A percentile compares a stretch with the other conserved stretches of the same genome.
phyloP scores from a whole-genome alignment of 2,329 filamentous ascomycete genomes.

The Dothidotthia symphoricarpi region DNA sequence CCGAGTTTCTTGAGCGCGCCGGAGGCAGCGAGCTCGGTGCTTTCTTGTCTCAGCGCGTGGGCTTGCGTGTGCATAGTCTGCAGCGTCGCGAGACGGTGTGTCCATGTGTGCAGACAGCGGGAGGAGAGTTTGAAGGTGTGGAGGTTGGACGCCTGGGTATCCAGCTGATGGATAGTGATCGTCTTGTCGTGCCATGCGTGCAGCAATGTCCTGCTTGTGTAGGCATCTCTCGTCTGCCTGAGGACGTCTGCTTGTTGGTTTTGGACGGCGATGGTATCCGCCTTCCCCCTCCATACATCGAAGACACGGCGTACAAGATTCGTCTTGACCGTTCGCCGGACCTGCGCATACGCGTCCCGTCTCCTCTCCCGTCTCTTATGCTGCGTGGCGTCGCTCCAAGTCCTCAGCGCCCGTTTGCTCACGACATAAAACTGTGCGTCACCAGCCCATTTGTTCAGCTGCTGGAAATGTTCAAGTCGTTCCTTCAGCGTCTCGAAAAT shows the following conservation, averaged over 20 bases:
- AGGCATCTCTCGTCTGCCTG: constrained; percentile 19
- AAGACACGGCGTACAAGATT: constrained; percentile 49
- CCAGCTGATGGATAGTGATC: constrained; percentile 18
- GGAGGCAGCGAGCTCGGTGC: constrained; percentile 48
- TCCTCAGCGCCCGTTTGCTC: constrained; percentile 50
- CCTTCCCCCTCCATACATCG: constrained; percentile 38
- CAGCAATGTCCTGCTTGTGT: constrained; percentile 37
- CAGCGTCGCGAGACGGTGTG: constrained; percentile 23
- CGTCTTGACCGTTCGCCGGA: constrained; percentile 55
- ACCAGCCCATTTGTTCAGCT: constrained; percentile 54
- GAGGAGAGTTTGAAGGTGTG: constrained; percentile 27
- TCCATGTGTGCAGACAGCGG: constrained; percentile 32
- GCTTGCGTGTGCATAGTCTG: constrained; percentile 46
- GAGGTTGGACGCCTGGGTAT: constrained; percentile 26
- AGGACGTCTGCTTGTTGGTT: constrained; percentile 36
- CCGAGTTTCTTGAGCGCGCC: constrained; percentile 56
- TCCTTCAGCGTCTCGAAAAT: constrained; percentile 39
- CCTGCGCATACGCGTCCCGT: constrained; percentile 55
- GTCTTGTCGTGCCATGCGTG: constrained; percentile 46
- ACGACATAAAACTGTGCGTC: constrained; percentile 58
- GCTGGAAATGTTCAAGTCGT: constrained; percentile 44
- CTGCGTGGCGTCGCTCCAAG: constrained; percentile 53
- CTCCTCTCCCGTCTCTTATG: constrained; percentile 54
- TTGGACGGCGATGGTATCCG: constrained; percentile 13
- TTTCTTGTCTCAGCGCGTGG: constrained; percentile 46